Percentiles rank a stretch among this genome's conserved stretches.
Conservation (phyloP, 2,329 filamentous ascomycete species). For the Pezicula neosporulosa region DNA sequence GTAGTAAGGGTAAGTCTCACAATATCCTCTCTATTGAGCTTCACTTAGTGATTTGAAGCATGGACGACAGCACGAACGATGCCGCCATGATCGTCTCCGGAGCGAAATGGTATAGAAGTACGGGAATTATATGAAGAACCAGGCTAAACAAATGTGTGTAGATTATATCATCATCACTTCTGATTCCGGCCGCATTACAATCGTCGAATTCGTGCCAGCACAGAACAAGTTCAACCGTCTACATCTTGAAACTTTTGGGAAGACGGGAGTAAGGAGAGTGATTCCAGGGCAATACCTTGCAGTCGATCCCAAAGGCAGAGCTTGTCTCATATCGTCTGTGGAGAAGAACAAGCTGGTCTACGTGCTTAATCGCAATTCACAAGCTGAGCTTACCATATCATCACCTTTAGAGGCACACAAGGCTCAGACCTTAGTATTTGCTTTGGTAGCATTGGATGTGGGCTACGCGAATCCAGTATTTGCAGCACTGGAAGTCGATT, state of each 20-base stretch:
- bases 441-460: slow-evolving; percentile 84
- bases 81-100: slow-evolving; percentile 21
- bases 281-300: slow-evolving; percentile 95
- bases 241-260: slow-evolving; percentile 96
- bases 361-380: slow-evolving; percentile 90
- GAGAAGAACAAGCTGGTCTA: slow-evolving; percentile 99
- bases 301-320: slow-evolving; percentile 91
- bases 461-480: slow-evolving; percentile 98
- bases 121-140: slow-evolving; percentile 10
- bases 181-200: slow-evolving; percentile 91
- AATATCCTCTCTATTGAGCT: slow-evolving; percentile 37
- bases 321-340: slow-evolving; percentile 86
- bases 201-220: slow-evolving; percentile 84
- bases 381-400: slow-evolving; percentile 93
- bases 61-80: slow-evolving; percentile 44
- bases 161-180: slow-evolving; percentile 95
- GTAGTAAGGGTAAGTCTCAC: slow-evolving; percentile 82
- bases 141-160: slow-evolving; percentile 37
- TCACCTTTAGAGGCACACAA: slow-evolving; percentile 96
- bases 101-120: slow-evolving; percentile 10
- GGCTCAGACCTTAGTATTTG: slow-evolving; percentile 84
- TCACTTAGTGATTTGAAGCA: slow-evolving; percentile 73
- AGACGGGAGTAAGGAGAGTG: slow-evolving; percentile 90
- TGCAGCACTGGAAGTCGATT: slow-evolving; percentile 90
- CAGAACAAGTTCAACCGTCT: slow-evolving; percentile 86